A percentile compares a stretch with the other conserved stretches of the same genome.
Evolutionary conservation across 805 yeast species (phyloP).

Genomic region (Saccharomycopsis capsularis): DNA sequence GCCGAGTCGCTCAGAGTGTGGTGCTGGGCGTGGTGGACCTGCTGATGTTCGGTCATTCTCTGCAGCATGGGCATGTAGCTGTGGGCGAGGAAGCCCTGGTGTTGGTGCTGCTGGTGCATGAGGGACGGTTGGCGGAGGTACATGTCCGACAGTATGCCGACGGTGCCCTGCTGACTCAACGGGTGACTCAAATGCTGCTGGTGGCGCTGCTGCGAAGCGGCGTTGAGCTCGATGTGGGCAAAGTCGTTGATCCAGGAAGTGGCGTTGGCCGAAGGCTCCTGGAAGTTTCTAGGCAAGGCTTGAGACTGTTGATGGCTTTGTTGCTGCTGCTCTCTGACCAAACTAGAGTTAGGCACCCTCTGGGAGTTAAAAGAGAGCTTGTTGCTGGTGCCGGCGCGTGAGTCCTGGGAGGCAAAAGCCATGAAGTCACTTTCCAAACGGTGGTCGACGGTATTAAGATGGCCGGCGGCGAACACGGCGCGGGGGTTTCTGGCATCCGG

Average conservation of each 20-base stretch:
- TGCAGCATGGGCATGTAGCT: conserved; percentile 4
- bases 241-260: conserved; percentile 8
- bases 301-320: too few species aligned
- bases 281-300: too few species aligned
- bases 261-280: too few species aligned
- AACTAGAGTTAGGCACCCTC: too few species aligned
- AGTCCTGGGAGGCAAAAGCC: background rate
- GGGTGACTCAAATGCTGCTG: too few species aligned
- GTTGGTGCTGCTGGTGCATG: too few species aligned
- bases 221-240: background rate
- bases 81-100: background rate
- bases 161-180: background rate
- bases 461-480: background rate
- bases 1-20: too few species aligned
- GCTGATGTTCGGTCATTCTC: conserved; percentile 15
- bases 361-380: too few species aligned
- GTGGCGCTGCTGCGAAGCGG: background rate
- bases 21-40: conserved; percentile 12
- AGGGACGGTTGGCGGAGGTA: too few species aligned
- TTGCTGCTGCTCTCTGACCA: too few species aligned
- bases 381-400: conserved; percentile 8
- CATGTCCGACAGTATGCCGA: too few species aligned
- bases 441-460: conserved; percentile 8
- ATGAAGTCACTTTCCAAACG: conserved; percentile 13
- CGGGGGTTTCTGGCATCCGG: background rate